Conservation (phyloP, 176 grass and related monocot species). For the Oryza officinalis region DNA sequence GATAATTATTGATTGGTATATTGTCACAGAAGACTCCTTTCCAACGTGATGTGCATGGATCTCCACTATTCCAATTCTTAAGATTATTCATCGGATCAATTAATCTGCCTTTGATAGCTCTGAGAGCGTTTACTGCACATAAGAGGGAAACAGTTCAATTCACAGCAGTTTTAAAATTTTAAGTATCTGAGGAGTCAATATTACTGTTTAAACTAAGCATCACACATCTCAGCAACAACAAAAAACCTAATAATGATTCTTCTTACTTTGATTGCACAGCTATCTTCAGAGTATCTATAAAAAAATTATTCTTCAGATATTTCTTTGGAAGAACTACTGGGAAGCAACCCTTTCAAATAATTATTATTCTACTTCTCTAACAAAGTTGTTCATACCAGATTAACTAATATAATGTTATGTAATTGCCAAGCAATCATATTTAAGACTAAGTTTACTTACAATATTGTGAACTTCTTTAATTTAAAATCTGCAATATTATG, state of each 20-base stretch:
- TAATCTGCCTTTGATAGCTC: conserved; percentile 52
- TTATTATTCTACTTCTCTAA: not conserved
- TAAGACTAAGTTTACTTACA: not conserved
- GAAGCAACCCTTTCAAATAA: not conserved
- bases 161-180: not conserved
- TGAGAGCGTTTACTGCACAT: conserved; percentile 64
- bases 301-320: not conserved
- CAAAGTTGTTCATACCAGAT: not conserved
- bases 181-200: conserved; percentile 2
- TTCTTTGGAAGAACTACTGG: not conserved
- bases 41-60: conserved; percentile 89
- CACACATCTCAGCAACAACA: not conserved
- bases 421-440: not conserved
- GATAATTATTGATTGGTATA: conserved; percentile 40
- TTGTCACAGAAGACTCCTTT: conserved; percentile 60
- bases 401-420: not conserved
- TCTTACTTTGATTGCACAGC: not conserved
- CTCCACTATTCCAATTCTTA: conserved; percentile 69
- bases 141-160: conserved; percentile 16
- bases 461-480: no score
- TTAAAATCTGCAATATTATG: no score
- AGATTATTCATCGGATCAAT: conserved; percentile 74
- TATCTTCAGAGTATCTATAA: not conserved
- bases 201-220: not conserved
- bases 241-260: not conserved